Conservation (phyloP, 2,329 filamentous ascomycete species). For the Bipolaris cookei region DNA sequence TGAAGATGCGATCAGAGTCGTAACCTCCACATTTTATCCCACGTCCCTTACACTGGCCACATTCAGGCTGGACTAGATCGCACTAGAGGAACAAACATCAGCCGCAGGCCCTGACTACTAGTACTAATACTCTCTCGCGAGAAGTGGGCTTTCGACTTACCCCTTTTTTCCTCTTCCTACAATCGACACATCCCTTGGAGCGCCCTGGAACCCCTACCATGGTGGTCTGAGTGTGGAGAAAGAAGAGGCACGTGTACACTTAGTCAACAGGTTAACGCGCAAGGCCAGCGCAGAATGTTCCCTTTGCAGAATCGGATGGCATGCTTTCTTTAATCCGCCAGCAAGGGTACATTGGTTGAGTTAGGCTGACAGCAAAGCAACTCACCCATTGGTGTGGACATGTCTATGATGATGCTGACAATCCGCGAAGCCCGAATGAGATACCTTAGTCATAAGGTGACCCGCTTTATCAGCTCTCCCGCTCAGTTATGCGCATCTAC, state of each 20-base stretch:
- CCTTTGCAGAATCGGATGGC: slow-evolving; percentile 18
- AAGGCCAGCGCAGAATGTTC: slow-evolving; percentile 27
- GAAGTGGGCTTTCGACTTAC: slow-evolving; percentile 46
- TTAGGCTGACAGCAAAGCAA: neutral
- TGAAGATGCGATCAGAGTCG: slow-evolving; percentile 67
- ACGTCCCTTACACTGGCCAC: slow-evolving; percentile 65
- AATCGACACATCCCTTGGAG: slow-evolving; percentile 44
- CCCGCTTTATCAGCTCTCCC: neutral
- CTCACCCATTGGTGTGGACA: slow-evolving; percentile 9
- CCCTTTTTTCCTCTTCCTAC: slow-evolving; percentile 60
- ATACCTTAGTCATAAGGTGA: neutral
- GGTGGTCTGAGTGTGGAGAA: neutral
- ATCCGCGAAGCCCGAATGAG: neutral
- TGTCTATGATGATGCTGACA: slow-evolving; percentile 12
- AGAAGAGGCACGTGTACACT: neutral
- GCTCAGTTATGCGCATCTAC: neutral
- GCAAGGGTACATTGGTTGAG: neutral
- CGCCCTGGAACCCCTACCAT: slow-evolving; percentile 40
- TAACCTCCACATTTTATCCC: slow-evolving; percentile 69
- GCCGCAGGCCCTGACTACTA: neutral
- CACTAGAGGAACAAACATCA: slow-evolving; percentile 53
- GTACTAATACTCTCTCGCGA: neutral
- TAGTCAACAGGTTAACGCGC: slow-evolving; percentile 1
- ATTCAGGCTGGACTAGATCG: slow-evolving; percentile 66
- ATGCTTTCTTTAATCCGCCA: neutral